Evolutionary conservation across 148 eudicot species (phyloP).

Genomic region (Agrostemma githago): DNA sequence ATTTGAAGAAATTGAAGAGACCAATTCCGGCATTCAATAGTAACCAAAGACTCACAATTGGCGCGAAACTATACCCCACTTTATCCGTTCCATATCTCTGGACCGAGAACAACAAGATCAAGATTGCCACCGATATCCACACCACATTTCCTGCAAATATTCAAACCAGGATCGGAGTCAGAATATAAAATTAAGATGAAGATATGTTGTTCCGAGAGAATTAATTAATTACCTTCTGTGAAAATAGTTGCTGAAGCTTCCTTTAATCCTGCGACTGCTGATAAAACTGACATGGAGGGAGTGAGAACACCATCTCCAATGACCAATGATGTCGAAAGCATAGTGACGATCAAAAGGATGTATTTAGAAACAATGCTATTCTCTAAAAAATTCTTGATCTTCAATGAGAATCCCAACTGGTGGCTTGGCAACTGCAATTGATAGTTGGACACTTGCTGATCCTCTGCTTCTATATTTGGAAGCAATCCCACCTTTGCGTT

Average conservation of each 20-base stretch:
- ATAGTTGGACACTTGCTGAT: conserved; percentile 32
- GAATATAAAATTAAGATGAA: no score
- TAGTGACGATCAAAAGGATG: conserved; percentile 31
- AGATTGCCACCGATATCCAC: conserved; percentile 30
- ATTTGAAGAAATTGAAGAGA: conserved; percentile 32
- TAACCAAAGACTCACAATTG: conserved; percentile 39
- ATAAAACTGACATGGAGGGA: conserved; percentile 43
- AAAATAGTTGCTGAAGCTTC: conserved; percentile 30
- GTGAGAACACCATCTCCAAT: conserved; percentile 28
- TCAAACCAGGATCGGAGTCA: no score
- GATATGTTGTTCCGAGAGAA: no score
- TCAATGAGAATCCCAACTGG: conserved; percentile 18
- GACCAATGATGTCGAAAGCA: conserved; percentile 30
- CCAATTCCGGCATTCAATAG: conserved; percentile 27
- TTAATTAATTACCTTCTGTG: conserved; percentile 42
- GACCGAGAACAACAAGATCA: conserved; percentile 26
- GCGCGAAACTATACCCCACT: conserved; percentile 46
- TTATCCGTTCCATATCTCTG: conserved; percentile 44
- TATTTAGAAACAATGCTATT: conserved; percentile 24
- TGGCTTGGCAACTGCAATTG: conserved; percentile 20
- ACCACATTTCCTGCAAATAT: conserved; percentile 25
- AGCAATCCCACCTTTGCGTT: conserved; percentile 36
- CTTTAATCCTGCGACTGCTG: conserved; percentile 39
- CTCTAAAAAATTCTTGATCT: conserved; percentile 30
- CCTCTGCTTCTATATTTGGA: conserved; percentile 37